Percentiles rank a stretch among this genome's conserved stretches.
Evolutionary conservation across 768 basidiomycete species (phyloP).

Genomic region (Mycena belliarum): DNA sequence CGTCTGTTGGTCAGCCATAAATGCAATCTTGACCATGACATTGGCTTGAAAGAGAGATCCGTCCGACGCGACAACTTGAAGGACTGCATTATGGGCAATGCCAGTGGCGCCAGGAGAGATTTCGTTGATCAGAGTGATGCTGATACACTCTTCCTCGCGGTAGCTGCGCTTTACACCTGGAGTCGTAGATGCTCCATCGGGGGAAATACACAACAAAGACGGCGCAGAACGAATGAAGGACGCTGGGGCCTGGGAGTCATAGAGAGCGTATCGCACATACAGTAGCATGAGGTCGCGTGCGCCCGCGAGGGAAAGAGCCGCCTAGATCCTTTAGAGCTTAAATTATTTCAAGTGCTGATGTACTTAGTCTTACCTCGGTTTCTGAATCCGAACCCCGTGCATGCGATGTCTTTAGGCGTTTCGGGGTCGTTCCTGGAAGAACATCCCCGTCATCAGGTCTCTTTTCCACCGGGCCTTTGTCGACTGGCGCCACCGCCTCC

Average conservation of each 20-base stretch:
- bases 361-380: no score
- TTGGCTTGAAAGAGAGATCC: background rate
- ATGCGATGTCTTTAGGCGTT: no score
- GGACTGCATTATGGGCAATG: background rate
- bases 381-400: no score
- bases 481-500: no score
- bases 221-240: background rate
- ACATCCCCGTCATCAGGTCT: no score
- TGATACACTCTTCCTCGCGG: background rate
- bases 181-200: background rate
- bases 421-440: no score
- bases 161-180: background rate
- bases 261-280: background rate
- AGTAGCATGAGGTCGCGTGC: background rate
- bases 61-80: background rate
- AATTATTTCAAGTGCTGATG: no score
- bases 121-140: background rate
- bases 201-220: background rate
- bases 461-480: no score
- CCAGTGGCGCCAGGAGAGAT: background rate
- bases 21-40: background rate
- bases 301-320: background rate
- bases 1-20: background rate
- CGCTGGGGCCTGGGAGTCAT: background rate
- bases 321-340: no score